A percentile compares a stretch with the other conserved stretches of the same genome.
Evolutionary conservation across 179 eudicot genomes (phyloP).

Genomic region (Actinidia arguta): DNA sequence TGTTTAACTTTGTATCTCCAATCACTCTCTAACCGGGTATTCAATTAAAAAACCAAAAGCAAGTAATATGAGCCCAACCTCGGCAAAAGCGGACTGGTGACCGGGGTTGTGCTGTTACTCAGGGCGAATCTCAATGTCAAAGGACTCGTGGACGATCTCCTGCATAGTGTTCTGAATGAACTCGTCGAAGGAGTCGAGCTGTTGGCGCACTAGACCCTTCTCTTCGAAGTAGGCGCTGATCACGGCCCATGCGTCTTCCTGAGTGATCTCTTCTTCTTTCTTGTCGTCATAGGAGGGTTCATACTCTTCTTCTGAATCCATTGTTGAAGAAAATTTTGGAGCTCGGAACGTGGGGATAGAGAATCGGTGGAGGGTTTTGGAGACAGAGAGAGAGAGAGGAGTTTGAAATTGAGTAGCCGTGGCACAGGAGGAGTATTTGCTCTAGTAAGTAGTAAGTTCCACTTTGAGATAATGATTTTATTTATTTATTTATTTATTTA

Average conservation of each 20-base stretch:
- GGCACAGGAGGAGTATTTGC: too few relatives aligned
- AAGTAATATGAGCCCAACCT: conserved; percentile 47
- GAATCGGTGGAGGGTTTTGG: background rate
- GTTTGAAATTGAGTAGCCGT: conserved; percentile 7
- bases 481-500: too few relatives aligned
- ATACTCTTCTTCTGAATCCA: conserved; percentile 56
- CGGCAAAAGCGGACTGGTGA: conserved; percentile 80
- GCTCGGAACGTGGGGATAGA: background rate
- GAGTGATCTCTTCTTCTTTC: conserved; percentile 89
- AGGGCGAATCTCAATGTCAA: conserved; percentile 95
- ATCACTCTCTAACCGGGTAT: too few relatives aligned
- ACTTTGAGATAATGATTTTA: too few relatives aligned
- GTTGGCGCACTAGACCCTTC: conserved; percentile 91
- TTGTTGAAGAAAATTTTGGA: background rate
- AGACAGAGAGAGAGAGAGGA: background rate
- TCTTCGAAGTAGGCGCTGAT: conserved; percentile 94
- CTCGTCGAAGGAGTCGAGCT: conserved; percentile 94
- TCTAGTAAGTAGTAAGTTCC: too few relatives aligned
- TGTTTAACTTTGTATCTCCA: too few relatives aligned
- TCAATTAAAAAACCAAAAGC: background rate
- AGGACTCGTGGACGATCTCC: conserved; percentile 91
- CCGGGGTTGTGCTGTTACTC: conserved; percentile 98
- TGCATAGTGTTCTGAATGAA: conserved; percentile 98
- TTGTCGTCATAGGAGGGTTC: conserved; percentile 43
- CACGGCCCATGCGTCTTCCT: conserved; percentile 98